Conservation (phyloP, 768 basidiomycete species). For the Boletus speciosus region DNA sequence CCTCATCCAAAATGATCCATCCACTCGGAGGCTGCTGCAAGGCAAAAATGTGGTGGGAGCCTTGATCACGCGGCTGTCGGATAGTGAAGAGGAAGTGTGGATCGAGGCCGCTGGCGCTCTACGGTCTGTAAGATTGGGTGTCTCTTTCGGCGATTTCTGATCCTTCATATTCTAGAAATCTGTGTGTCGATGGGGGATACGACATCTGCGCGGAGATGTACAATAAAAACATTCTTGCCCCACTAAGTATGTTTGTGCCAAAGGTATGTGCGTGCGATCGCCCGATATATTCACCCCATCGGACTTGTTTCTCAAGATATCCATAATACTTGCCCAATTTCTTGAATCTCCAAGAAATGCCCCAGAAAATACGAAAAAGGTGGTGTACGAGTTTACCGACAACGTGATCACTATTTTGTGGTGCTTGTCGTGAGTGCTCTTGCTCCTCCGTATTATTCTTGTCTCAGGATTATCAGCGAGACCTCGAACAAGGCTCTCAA, state of each 20-base stretch:
- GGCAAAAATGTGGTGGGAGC: constrained; percentile 87
- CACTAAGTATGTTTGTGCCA: constrained; percentile 70
- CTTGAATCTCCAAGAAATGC: constrained; percentile 57
- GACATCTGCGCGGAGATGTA: constrained; percentile 97
- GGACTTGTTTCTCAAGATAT: constrained; percentile 51
- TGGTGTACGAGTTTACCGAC: constrained; percentile 85
- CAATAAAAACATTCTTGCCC: constrained; percentile 87
- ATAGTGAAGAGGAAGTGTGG: constrained; percentile 88
- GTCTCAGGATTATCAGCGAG: constrained; percentile 52
- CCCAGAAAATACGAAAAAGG: constrained; percentile 65
- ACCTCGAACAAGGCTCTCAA: constrained; percentile 82
- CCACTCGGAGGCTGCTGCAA: constrained; percentile 84
- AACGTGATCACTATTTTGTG: constrained; percentile 90
- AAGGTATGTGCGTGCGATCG: constrained; percentile 48
- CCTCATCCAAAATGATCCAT: constrained; percentile 92
- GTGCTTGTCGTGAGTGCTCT: constrained; percentile 85
- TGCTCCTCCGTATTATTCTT: neutral
- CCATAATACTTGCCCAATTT: constrained; percentile 64
- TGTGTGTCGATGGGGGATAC: constrained; percentile 93
- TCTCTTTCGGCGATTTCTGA: constrained; percentile 7
- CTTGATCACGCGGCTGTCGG: constrained; percentile 82
- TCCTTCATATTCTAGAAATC: constrained; percentile 54
- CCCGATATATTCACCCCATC: neutral
- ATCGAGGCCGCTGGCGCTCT: constrained; percentile 85
- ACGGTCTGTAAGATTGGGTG: constrained; percentile 47